Conservation (phyloP, 2,329 filamentous ascomycete genomes). For the Aspergillus fischeri region DNA sequence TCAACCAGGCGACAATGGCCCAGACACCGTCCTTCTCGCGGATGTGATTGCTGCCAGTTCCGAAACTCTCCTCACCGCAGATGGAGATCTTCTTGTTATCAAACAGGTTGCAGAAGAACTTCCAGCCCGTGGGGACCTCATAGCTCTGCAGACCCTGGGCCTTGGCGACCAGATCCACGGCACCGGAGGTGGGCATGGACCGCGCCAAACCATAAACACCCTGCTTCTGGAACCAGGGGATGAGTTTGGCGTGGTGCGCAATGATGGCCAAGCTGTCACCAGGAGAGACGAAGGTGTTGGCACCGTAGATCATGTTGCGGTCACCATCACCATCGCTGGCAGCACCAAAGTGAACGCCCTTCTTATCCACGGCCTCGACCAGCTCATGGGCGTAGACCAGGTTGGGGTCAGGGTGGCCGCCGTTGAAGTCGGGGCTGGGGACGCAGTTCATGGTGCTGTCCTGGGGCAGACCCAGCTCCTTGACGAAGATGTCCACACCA, state of each 20-base stretch:
- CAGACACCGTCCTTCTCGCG: constrained; percentile 98
- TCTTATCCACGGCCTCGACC: constrained; percentile 88
- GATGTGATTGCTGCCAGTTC: constrained; percentile 97
- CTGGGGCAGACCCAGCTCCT: constrained; percentile 78
- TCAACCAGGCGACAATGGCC: constrained; percentile 96
- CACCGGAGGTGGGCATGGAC: constrained; percentile 95
- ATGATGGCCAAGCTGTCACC: constrained; percentile 98
- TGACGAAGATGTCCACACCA: constrained; percentile 88
- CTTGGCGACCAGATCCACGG: constrained; percentile 93
- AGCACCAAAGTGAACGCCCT: constrained; percentile 89
- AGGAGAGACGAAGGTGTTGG: constrained; percentile 91
- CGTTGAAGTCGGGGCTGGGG: constrained; percentile 91
- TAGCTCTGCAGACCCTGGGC: constrained; percentile 88
- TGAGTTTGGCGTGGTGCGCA: constrained; percentile 90
- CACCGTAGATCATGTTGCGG: constrained; percentile 99
- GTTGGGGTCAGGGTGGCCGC: constrained; percentile 96
- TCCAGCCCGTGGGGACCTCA: constrained; percentile 98
- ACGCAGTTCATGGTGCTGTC: constrained; percentile 85
- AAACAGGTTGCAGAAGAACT: constrained; percentile 96
- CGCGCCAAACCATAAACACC: constrained; percentile 92
- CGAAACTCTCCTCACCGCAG: constrained; percentile 97
- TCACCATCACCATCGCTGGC: constrained; percentile 96
- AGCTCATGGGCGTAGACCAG: constrained; percentile 93
- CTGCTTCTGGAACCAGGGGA: constrained; percentile 97
- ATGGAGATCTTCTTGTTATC: constrained; percentile 95